Evolutionary conservation across 2,329 filamentous ascomycete genomes (phyloP).

Genomic region (Monilinia laxa): DNA sequence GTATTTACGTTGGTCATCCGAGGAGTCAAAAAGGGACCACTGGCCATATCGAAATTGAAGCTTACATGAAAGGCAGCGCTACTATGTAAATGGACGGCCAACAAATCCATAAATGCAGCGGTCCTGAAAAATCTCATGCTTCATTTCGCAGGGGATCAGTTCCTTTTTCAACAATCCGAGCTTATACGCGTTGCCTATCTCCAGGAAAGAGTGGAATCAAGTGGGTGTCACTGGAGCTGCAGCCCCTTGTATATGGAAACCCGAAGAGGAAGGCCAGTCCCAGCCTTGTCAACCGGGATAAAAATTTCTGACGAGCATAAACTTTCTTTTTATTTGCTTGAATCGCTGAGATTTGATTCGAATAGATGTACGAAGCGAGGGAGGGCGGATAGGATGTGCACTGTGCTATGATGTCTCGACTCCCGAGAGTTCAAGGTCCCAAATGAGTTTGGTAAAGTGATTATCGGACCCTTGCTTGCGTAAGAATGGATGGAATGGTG

Average conservation of each 20-base stretch:
- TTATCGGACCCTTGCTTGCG: slow-evolving; percentile 10
- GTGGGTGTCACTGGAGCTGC: slow-evolving; percentile 3
- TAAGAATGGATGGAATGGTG: background rate
- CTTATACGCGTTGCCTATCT: slow-evolving; percentile 16
- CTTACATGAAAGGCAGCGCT: slow-evolving; percentile 12
- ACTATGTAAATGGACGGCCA: background rate
- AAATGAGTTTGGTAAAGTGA: background rate
- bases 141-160: slow-evolving; percentile 15
- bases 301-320: slow-evolving; percentile 8
- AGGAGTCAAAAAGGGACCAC: background rate
- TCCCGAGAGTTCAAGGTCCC: slow-evolving; percentile 9
- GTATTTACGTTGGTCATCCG: background rate
- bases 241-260: slow-evolving; percentile 6
- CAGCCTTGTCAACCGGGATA: slow-evolving; percentile 22
- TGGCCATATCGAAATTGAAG: slow-evolving; percentile 16
- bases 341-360: slow-evolving; percentile 1
- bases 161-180: slow-evolving; percentile 18
- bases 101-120: slow-evolving; percentile 4
- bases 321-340: slow-evolving; percentile 1
- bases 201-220: background rate
- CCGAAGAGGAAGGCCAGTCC: slow-evolving; percentile 20
- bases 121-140: slow-evolving; percentile 10
- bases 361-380: background rate
- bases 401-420: slow-evolving; percentile 14
- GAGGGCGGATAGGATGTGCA: background rate